Conservation (phyloP, 1,284 basidiomycete species). For the Somion occarium region DNA sequence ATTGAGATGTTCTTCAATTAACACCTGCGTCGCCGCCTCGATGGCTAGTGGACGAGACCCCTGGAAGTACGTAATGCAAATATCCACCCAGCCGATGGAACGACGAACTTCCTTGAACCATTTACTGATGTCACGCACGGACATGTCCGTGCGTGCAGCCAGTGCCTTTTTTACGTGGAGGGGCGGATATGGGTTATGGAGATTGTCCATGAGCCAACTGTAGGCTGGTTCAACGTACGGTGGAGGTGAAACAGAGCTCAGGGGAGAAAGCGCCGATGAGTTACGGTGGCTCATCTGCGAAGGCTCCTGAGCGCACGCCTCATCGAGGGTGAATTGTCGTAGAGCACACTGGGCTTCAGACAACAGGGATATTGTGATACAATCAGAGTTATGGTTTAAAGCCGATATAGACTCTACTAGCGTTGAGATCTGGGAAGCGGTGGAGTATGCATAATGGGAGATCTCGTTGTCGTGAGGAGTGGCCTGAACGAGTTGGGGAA, state of each 20-base stretch:
- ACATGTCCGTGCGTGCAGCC: slow-evolving; percentile 3
- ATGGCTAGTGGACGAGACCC: slow-evolving; percentile 13
- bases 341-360: no score
- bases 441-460: no score
- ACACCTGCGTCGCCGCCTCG: slow-evolving; percentile 7
- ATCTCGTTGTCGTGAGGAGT: no score
- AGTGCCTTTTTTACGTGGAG: slow-evolving; percentile 8
- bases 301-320: no score
- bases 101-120: slow-evolving; percentile 16
- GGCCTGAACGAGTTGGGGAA: no score
- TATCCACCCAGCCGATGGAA: slow-evolving; percentile 14
- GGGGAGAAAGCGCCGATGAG: slow-evolving; percentile 1
- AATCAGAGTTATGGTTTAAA: no score
- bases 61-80: slow-evolving; percentile 10
- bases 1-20: not conserved
- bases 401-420: no score
- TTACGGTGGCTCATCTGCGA: no score
- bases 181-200: slow-evolving; percentile 20
- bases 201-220: slow-evolving; percentile 14
- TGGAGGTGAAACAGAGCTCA: not conserved
- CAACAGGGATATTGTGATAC: no score
- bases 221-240: slow-evolving; percentile 8
- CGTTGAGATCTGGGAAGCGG: no score
- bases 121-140: slow-evolving; percentile 2
- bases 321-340: no score